Evolutionary conservation across 768 basidiomycete genomes (phyloP).

Genomic region (Calvatia gigantea): DNA sequence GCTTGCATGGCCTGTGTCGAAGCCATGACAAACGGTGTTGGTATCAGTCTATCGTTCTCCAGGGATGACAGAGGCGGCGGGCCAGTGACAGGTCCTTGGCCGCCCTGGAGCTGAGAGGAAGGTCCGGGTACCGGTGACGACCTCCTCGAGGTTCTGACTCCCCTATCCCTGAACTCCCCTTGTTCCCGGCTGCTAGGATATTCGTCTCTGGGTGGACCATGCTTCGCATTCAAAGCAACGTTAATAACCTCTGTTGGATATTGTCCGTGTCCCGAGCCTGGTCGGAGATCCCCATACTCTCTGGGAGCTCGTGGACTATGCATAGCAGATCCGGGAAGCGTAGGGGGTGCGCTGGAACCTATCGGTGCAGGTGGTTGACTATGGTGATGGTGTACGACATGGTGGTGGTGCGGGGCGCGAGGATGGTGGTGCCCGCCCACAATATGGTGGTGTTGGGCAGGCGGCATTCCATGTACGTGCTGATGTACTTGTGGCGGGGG

Average conservation of each 20-base stretch:
- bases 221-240: slow-evolving; percentile 35
- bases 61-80: slow-evolving; percentile 18
- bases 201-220: slow-evolving; percentile 32
- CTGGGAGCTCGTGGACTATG: slow-evolving; percentile 18
- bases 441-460: slow-evolving; percentile 28
- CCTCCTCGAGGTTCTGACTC: slow-evolving; percentile 12
- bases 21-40: slow-evolving; percentile 52
- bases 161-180: slow-evolving; percentile 15
- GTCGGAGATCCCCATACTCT: slow-evolving; percentile 31
- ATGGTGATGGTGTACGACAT: slow-evolving; percentile 42
- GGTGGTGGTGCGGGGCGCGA: slow-evolving; percentile 46
- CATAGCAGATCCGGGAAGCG: slow-evolving; percentile 9
- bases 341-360: no score
- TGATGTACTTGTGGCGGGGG: slow-evolving; percentile 21
- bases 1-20: slow-evolving; percentile 38
- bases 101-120: slow-evolving; percentile 1
- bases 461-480: slow-evolving; percentile 22
- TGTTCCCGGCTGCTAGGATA: slow-evolving; percentile 22
- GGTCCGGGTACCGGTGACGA: slow-evolving; percentile 13
- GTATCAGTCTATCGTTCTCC: slow-evolving; percentile 47
- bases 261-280: slow-evolving; percentile 36
- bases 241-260: slow-evolving; percentile 49
- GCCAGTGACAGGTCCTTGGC: not conserved
- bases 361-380: slow-evolving; percentile 16
- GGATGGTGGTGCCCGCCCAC: slow-evolving; percentile 42